Conservation (phyloP, 306 rosid species). For the Lablab purpureus region DNA sequence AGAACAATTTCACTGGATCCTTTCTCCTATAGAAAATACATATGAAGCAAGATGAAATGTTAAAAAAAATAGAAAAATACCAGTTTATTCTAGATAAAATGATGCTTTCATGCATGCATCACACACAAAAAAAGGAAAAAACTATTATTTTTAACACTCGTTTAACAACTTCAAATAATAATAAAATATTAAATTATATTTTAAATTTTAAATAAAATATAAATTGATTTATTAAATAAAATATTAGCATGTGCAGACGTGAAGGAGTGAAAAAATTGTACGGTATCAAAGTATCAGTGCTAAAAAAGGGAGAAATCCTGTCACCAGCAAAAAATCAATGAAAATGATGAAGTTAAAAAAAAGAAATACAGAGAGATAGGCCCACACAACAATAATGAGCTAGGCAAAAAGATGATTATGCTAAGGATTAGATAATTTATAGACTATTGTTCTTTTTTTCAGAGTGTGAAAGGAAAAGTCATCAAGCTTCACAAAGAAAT, state of each 20-base stretch:
- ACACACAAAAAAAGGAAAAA: no score
- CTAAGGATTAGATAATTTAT: neutral
- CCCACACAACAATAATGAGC: neutral
- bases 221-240: no score
- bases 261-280: no score
- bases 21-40: constrained; percentile 66
- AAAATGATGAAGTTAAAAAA: neutral
- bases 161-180: no score
- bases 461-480: neutral
- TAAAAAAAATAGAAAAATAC: neutral
- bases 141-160: no score
- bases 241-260: no score
- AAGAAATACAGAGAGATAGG: neutral
- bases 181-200: no score
- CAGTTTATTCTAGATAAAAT: neutral
- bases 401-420: neutral
- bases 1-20: constrained; percentile 76
- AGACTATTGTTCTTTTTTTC: neutral
- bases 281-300: no score
- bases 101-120: constrained; percentile 17
- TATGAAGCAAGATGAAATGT: neutral
- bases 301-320: neutral
- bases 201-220: no score
- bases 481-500: neutral
- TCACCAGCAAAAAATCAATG: neutral